Percentiles rank a stretch among this genome's conserved stretches.
These are phyloP conservation scores for Podospora bellae-mahoneyi DNA, from an alignment of 495 filamentous ascomycete species.

Conservation along the genomic window DNA sequence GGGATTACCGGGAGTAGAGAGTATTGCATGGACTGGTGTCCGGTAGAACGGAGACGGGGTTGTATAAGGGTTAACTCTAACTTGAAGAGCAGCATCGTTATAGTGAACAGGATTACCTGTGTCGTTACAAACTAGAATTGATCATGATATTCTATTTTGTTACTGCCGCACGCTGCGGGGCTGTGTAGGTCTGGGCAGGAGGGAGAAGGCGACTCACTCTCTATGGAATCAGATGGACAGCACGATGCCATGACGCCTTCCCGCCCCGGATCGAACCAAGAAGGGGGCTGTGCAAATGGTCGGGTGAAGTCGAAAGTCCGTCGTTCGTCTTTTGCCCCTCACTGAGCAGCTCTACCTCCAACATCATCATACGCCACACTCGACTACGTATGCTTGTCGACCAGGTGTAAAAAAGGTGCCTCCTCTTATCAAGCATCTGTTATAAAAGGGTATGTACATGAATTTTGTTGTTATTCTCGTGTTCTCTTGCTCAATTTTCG, in stretches of 20 bases:
- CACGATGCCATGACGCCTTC: neutral
- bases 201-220: neutral
- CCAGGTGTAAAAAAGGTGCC: neutral
- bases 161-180: neutral
- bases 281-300: constrained; percentile 14
- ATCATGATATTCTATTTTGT: neutral
- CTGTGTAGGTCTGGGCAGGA: neutral
- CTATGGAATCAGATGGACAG: neutral
- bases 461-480: neutral
- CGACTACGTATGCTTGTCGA: neutral
- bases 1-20: neutral
- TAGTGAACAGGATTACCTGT: neutral
- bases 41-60: neutral
- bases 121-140: neutral
- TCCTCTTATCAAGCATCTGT: neutral
- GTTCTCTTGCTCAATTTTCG: neutral
- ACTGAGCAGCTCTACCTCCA: neutral
- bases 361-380: neutral
- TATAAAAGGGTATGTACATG: neutral
- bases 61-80: neutral
- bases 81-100: neutral
- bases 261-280: neutral
- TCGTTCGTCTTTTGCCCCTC: constrained; percentile 5
- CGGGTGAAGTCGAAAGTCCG: neutral
- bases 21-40: neutral